These are phyloP conservation scores for Hamamelis virginiana DNA, from an alignment of 164 flowering plant genomes.

Conservation along the genomic window DNA sequence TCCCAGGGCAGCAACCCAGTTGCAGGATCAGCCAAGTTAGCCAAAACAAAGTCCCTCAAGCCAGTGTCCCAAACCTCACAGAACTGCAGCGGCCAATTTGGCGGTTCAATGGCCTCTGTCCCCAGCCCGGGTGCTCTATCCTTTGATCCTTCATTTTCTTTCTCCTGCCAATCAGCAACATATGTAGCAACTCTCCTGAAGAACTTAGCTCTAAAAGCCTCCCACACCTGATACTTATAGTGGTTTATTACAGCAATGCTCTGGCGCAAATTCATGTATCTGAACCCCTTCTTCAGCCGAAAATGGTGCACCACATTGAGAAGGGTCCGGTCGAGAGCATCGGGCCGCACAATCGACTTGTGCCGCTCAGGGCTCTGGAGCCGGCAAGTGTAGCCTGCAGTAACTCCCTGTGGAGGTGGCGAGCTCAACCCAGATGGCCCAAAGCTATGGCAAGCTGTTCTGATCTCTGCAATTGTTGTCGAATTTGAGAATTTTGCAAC, in stretches of 20 bases:
- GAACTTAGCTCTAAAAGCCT: slow-evolving; percentile 74
- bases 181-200: slow-evolving; percentile 84
- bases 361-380: slow-evolving; percentile 80
- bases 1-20: slow-evolving; percentile 78
- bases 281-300: slow-evolving; percentile 48
- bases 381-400: slow-evolving; percentile 83
- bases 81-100: slow-evolving; percentile 69
- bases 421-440: slow-evolving; percentile 81
- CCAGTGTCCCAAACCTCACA: slow-evolving; percentile 95
- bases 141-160: slow-evolving; percentile 78
- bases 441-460: slow-evolving; percentile 82
- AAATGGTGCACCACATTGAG: slow-evolving; percentile 91
- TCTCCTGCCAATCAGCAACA: slow-evolving; percentile 86
- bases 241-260: slow-evolving; percentile 66
- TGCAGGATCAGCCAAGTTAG: slow-evolving; percentile 53
- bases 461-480: slow-evolving; percentile 57
- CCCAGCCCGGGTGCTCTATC: slow-evolving; percentile 96
- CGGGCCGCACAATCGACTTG: slow-evolving; percentile 74
- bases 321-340: slow-evolving; percentile 50
- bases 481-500: slow-evolving; percentile 50
- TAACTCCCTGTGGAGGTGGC: slow-evolving; percentile 65
- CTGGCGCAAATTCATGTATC: slow-evolving; percentile 47
- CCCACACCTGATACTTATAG: slow-evolving; percentile 95
- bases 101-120: slow-evolving; percentile 84
- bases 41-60: slow-evolving; percentile 64